Percentiles rank a stretch among this genome's conserved stretches.
These are phyloP conservation scores for Saururus chinensis DNA, from an alignment of 164 flowering plant genomes.

Conservation along the genomic window DNA sequence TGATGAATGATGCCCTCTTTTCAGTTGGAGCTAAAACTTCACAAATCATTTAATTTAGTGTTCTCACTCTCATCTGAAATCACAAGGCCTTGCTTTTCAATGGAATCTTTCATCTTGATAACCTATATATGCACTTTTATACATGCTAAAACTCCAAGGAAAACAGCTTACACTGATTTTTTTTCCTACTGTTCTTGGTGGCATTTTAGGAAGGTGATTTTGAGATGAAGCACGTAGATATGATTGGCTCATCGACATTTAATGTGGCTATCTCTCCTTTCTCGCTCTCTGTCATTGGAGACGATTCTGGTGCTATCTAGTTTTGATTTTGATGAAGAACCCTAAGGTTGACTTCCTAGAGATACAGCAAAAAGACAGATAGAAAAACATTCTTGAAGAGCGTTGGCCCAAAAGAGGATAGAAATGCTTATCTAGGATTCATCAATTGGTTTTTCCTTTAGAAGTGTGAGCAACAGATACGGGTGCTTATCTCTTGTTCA, in stretches of 20 bases:
- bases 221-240: constrained; percentile 86
- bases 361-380: not conserved
- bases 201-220: constrained; percentile 77
- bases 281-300: constrained; percentile 60
- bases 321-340: not conserved
- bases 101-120: not conserved
- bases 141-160: not conserved
- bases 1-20: too few relatives aligned
- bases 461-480: too few relatives aligned
- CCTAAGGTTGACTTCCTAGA: not conserved
- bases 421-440: not conserved
- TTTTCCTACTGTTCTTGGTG: not conserved
- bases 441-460: too few relatives aligned
- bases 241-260: constrained; percentile 50
- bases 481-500: too few relatives aligned
- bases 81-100: not conserved
- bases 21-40: not conserved
- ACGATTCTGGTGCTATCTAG: constrained; percentile 20
- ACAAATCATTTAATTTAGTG: too few relatives aligned
- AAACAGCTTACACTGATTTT: not conserved
- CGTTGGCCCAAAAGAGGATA: not conserved
- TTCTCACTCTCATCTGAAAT: not conserved
- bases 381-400: not conserved
- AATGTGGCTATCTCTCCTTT: constrained; percentile 88
- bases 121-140: not conserved